Percentiles rank a stretch among this genome's conserved stretches.
These are phyloP conservation scores for Macrophomina phaseolina DNA, from an alignment of 2,329 filamentous ascomycete species.

Conservation along the genomic window DNA sequence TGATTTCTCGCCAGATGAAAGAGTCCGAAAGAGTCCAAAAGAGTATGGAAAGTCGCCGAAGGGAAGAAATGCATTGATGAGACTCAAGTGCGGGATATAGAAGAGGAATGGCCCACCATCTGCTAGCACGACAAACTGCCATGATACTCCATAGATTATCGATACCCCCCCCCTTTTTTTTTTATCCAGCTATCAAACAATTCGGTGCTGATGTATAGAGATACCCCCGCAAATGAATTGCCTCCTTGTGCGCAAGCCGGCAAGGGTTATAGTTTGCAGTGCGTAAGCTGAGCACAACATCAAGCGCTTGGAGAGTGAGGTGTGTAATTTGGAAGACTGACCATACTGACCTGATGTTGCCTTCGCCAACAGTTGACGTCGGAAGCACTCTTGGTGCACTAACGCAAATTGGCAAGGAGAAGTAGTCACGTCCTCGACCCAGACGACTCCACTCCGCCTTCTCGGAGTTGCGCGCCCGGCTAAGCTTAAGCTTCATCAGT, in stretches of 20 bases:
- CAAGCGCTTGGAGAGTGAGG: too few species aligned
- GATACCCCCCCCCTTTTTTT: neutral
- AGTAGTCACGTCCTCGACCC: neutral
- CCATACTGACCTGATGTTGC: neutral
- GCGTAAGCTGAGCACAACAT: too few species aligned
- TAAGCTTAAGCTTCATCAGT: neutral
- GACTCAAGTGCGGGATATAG: neutral
- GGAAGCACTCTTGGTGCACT: neutral
- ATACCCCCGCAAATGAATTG: too few species aligned
- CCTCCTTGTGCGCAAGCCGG: too few species aligned
- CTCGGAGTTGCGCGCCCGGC: neutral
- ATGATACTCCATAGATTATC: neutral
- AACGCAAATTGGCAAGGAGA: slow-evolving; percentile 2
- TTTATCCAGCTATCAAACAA: neutral
- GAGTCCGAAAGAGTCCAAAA: neutral
- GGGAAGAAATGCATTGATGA: neutral
- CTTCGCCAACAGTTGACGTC: neutral
- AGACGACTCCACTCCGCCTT: neutral
- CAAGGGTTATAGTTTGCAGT: too few species aligned
- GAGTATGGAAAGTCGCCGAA: neutral
- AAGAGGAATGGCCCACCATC: neutral
- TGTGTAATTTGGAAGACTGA: too few species aligned
- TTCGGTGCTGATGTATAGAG: too few species aligned
- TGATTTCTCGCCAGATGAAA: neutral
- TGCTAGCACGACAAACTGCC: neutral